A percentile compares a stretch with the other conserved stretches of the same genome.
phyloP scores from a whole-genome alignment of 768 basidiomycete genomes.

The Atractiella rhizophila region DNA sequence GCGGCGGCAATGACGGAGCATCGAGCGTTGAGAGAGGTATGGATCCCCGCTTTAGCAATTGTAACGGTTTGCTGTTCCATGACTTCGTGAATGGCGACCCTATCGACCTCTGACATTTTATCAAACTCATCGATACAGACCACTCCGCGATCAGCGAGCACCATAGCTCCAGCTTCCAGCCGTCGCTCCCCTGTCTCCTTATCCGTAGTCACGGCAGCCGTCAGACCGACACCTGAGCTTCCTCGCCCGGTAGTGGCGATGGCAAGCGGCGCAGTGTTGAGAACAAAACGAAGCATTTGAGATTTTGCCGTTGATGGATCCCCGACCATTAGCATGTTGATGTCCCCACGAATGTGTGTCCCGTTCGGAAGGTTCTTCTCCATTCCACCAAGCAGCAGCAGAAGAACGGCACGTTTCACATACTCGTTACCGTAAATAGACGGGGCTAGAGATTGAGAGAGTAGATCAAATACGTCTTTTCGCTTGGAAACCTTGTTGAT shows the following conservation, averaged over 20 bases:
- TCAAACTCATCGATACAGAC: conserved; percentile 99
- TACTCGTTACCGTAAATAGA: conserved; percentile 91
- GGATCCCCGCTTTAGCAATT: conserved; percentile 96
- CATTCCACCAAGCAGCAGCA: conserved; percentile 79
- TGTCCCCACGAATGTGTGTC: conserved; percentile 95
- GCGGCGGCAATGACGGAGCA: conserved; percentile 96
- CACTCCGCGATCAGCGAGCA: conserved; percentile 90
- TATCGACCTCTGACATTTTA: conserved; percentile 97
- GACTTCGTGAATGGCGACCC: conserved; percentile 98
- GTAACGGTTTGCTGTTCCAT: conserved; percentile 99
- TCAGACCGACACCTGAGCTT: conserved; percentile 94
- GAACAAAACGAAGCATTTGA: conserved; percentile 80
- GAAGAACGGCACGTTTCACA: conserved; percentile 78
- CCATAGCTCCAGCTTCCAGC: conserved; percentile 97
- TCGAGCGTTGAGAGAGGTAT: conserved; percentile 87
- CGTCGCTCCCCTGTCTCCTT: conserved; percentile 79
- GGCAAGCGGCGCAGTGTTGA: conserved; percentile 82
- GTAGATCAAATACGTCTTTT: conserved; percentile 56
- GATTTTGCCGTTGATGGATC: conserved; percentile 98
- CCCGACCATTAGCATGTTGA: conserved; percentile 97
- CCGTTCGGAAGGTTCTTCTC: conserved; percentile 96
- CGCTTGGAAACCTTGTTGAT: conserved; percentile 85
- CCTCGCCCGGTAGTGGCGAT: conserved; percentile 96
- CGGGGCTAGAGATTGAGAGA: conserved; percentile 84
- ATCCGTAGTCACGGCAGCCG: conserved; percentile 93